Base-by-base conservation (phyloP, 305 asterid genomes). In the Euphrasia arctica region DNA sequence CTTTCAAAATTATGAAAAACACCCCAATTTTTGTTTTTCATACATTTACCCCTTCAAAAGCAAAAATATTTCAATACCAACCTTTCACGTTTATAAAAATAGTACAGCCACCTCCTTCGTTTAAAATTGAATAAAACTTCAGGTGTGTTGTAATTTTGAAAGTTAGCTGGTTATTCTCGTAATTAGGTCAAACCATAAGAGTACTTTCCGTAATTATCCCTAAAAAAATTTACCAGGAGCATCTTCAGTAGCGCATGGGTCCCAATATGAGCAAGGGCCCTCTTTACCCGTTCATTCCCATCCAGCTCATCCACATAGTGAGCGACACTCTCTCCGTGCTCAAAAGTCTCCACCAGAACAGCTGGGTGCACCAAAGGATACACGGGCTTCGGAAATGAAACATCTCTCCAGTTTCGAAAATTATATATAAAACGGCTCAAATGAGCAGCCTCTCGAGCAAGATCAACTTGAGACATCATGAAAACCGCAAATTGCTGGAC, bases 381-480 rank as follows among this genome's bases (percentile, higher is more conserved):
- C 10, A 90, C 88, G 34, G 97, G 99, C 80, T 88, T 90, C 0
- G 99, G 99, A 76, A 93, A 93, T 14, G 99, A 90, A 42, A 90
- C 97, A 47, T 93, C 81, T 76, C 71, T 93, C 96, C 97, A 93
- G 43, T 89, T 79, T 13, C 97, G 88, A 60, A 93, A 93, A 79
- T 90, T 93, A 67, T 90, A 90, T 70, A 79, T 88, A 72, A 93
- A 86, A 64, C 97, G 97, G 77, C 96, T 93, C 75, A 93, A 78
- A 70, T 93, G 88, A 61, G 97, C 93, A 77, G 97, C 99, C 83
- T 93, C 99, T 48, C 97, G 83, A 56, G 97, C 94, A 72, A 90
- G 95, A 72, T 90, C 99, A 43, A 93, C 99, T 88, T 93, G 96
- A 60, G 95, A 86, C 96, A 90, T 88, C 99, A 93, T 93, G 81